Evolutionary conservation across 2,329 filamentous ascomycete species (phyloP).

Genomic region (Aspergillus sp.): DNA sequence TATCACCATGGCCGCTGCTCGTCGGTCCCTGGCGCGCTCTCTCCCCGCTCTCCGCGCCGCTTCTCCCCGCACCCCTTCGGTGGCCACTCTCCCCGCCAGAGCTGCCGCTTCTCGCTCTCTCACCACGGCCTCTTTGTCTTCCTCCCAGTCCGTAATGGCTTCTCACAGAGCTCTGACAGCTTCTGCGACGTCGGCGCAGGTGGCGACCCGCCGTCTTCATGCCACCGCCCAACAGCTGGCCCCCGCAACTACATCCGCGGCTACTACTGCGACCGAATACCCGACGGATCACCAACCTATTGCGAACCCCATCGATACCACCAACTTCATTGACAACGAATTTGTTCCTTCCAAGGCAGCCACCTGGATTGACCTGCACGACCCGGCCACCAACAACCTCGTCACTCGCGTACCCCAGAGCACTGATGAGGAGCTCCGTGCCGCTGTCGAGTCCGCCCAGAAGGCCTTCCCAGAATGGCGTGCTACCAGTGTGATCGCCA

Average conservation of each 20-base stretch:
- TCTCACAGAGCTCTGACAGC: constrained; percentile 15
- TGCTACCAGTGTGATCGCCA: constrained; percentile 57
- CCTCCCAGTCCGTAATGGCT: constrained; percentile 16
- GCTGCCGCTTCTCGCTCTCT: constrained; percentile 25
- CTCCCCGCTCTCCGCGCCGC: constrained; percentile 38
- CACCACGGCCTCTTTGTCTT: constrained; percentile 17
- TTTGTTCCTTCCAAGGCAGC: constrained; percentile 58
- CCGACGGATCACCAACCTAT: constrained; percentile 57
- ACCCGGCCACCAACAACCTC: constrained; percentile 65
- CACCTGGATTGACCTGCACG: constrained; percentile 63
- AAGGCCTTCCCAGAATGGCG: constrained; percentile 63
- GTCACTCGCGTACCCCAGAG: constrained; percentile 64
- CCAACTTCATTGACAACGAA: constrained; percentile 64
- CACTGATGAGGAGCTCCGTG: constrained; percentile 62
- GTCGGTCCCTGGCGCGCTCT: constrained; percentile 35
- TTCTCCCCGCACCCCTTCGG: constrained; percentile 32
- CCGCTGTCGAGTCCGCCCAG: constrained; percentile 60
- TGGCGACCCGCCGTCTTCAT: constrained; percentile 43
- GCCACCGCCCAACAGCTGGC: constrained; percentile 53
- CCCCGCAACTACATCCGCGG: constrained; percentile 49
- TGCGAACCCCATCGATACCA: constrained; percentile 54
- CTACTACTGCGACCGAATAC: constrained; percentile 51
- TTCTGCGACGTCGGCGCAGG: constrained; percentile 19
- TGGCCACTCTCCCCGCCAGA: constrained; percentile 22
- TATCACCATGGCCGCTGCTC: constrained; percentile 34